Conservation (phyloP, 805 yeast genomes). For the Kuraishia capsulata region DNA sequence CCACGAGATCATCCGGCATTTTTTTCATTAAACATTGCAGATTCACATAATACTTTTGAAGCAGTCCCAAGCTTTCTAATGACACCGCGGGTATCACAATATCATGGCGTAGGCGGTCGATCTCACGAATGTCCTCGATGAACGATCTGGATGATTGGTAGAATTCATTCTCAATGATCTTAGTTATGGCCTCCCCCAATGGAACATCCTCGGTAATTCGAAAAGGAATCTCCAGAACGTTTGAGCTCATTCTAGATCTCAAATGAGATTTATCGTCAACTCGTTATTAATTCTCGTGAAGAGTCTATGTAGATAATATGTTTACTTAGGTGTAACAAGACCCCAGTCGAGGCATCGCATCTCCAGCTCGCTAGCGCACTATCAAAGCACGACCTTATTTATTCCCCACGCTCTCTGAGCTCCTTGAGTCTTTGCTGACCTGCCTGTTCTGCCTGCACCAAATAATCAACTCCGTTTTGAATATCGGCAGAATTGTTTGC, state of each 20-base stretch:
- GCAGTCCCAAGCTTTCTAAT: slow-evolving; percentile 22
- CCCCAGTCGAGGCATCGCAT: background rate
- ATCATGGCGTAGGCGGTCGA: slow-evolving; percentile 35
- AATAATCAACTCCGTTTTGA: slow-evolving; percentile 6
- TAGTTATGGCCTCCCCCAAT: slow-evolving; percentile 20
- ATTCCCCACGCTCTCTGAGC: too few species aligned
- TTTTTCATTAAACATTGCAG: slow-evolving; percentile 36
- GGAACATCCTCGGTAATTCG: slow-evolving; percentile 25
- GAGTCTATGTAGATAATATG: background rate
- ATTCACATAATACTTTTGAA: slow-evolving; percentile 38
- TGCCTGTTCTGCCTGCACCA: slow-evolving; percentile 6
- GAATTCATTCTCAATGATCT: slow-evolving; percentile 30
- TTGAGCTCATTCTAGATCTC: slow-evolving; percentile 15
- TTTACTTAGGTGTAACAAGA: background rate
- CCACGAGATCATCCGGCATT: slow-evolving; percentile 54
- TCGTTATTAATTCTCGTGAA: background rate
- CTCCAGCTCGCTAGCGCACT: background rate
- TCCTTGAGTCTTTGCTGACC: slow-evolving; percentile 8
- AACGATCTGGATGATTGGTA: slow-evolving; percentile 24
- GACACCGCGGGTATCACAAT: slow-evolving; percentile 20
- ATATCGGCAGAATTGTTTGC: slow-evolving; percentile 2
- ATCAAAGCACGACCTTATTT: too few species aligned
- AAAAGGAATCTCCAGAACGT: slow-evolving; percentile 29
- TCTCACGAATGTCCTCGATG: slow-evolving; percentile 21
- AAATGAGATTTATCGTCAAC: background rate